A percentile compares a stretch with the other conserved stretches of the same genome.
These are phyloP conservation scores for Pseudozyma tsukubaensis DNA, from an alignment of 1,284 basidiomycete genomes.

Conservation along the genomic window DNA sequence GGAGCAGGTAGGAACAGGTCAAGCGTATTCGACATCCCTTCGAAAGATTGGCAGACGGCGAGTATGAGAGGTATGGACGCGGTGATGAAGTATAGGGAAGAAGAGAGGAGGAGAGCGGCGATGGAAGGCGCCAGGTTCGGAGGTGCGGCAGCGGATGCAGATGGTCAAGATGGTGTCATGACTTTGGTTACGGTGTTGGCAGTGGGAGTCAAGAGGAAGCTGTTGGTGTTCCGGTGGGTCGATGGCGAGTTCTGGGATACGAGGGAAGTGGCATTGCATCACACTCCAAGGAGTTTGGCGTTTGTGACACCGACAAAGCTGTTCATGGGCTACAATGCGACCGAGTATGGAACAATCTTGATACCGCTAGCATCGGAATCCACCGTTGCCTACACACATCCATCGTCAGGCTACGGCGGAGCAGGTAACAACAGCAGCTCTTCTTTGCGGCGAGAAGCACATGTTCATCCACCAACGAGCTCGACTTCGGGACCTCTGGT, in stretches of 20 bases:
- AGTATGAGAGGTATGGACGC: slow-evolving; percentile 59
- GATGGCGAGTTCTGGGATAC: slow-evolving; percentile 82
- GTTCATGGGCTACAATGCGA: slow-evolving; percentile 80
- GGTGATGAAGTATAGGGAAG: slow-evolving; percentile 42
- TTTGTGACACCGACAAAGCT: slow-evolving; percentile 76
- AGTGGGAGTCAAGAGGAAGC: slow-evolving; percentile 85
- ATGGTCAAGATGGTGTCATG: slow-evolving; percentile 45
- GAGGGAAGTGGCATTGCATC: slow-evolving; percentile 82
- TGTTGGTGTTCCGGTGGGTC: slow-evolving; percentile 84
- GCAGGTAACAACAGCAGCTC: slow-evolving; percentile 15
- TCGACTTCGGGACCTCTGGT: slow-evolving; percentile 47
- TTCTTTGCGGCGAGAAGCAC: slow-evolving; percentile 32
- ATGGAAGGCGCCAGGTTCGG: slow-evolving; percentile 51
- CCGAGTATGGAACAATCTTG: slow-evolving; percentile 81
- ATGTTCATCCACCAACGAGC: slow-evolving; percentile 39
- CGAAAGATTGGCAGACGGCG: slow-evolving; percentile 47
- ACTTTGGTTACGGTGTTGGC: slow-evolving; percentile 78
- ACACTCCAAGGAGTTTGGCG: slow-evolving; percentile 81
- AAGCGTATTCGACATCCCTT: slow-evolving; percentile 33
- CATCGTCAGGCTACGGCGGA: slow-evolving; percentile 28
- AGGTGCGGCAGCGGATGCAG: slow-evolving; percentile 32
- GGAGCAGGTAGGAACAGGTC: slow-evolving; percentile 23
- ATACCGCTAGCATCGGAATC: slow-evolving; percentile 68
- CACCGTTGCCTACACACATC: slow-evolving; percentile 47
- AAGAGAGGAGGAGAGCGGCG: slow-evolving; percentile 37